phyloP scores from a whole-genome alignment of 2,329 filamentous ascomycete species.

The Pleomassaria siparia region DNA sequence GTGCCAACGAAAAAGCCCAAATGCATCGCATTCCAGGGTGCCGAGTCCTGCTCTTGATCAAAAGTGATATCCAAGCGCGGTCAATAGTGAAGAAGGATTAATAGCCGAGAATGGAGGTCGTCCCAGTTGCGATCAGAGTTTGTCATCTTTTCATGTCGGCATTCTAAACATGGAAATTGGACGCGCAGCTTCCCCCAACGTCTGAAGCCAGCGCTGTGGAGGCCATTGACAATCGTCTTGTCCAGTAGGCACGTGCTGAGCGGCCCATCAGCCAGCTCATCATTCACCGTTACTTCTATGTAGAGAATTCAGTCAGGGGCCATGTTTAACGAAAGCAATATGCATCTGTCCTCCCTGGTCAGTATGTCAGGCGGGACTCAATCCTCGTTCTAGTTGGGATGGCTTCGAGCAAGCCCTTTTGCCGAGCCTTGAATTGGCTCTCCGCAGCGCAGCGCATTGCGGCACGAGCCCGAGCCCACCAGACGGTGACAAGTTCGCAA shows the following conservation, averaged over 20 bases:
- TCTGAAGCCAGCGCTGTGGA: constrained; percentile 5
- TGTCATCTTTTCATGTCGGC: background rate
- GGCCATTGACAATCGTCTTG: background rate
- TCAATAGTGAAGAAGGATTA: constrained; percentile 12
- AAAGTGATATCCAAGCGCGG: constrained; percentile 10
- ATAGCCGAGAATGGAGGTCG: constrained; percentile 8
- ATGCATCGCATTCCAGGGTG: background rate
- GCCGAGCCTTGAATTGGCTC: constrained; percentile 20
- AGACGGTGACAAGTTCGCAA: constrained; percentile 6
- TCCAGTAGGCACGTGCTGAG: constrained; percentile 2
- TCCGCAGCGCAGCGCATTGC: constrained; percentile 15
- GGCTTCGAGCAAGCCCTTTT: constrained; percentile 16
- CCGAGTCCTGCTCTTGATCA: constrained; percentile 4
- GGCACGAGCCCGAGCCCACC: constrained; percentile 10
- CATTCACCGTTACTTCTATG: constrained; percentile 18
- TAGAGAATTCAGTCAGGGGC: constrained; percentile 10
- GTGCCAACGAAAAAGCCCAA: constrained; percentile 1
- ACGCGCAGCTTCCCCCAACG: constrained; percentile 4
- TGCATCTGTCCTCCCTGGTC: constrained; percentile 14
- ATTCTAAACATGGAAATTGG: constrained; percentile 1
- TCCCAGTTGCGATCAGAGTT: background rate
- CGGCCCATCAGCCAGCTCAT: constrained; percentile 21
- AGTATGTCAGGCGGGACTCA: constrained; percentile 21
- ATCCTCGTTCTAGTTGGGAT: constrained; percentile 14
- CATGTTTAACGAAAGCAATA: constrained; percentile 14